Conservation (phyloP, 2,329 filamentous ascomycete species). For the Tolypocladium amazonense region DNA sequence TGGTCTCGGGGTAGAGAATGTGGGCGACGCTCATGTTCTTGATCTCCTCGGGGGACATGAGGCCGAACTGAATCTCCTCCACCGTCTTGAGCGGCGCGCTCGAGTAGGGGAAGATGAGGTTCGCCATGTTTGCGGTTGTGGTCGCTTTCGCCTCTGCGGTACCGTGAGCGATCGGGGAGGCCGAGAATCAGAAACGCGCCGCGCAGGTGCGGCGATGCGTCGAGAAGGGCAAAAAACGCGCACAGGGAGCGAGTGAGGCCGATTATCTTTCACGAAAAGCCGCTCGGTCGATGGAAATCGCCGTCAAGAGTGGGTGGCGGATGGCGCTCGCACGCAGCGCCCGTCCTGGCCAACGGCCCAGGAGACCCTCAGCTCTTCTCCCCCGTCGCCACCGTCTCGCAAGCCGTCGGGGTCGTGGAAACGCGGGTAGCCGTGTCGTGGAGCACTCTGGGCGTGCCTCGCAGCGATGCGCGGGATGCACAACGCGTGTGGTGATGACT, state of each 20-base stretch:
- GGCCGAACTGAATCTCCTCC: conserved; percentile 97
- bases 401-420: conserved; percentile 23
- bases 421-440: conserved; percentile 24
- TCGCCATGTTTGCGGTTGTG: conserved; percentile 62
- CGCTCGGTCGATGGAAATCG: conserved; percentile 21
- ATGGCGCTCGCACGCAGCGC: conserved; percentile 32
- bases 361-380: conserved; percentile 34
- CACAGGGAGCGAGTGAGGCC: conserved; percentile 9
- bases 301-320: conserved; percentile 20
- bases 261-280: conserved; percentile 12
- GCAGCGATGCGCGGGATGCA: conserved; percentile 30
- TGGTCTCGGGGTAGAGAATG: conserved; percentile 97
- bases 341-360: conserved; percentile 35
- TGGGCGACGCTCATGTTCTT: conserved; percentile 97
- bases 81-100: conserved; percentile 95
- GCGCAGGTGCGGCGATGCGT: conserved; percentile 6
- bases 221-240: conserved; percentile 11
- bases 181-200: conserved; percentile 6
- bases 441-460: conserved; percentile 14
- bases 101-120: conserved; percentile 81
- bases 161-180: conserved; percentile 9
- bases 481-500: conserved; percentile 43
- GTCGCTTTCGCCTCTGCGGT: background rate
- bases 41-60: conserved; percentile 96
- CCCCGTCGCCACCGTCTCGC: conserved; percentile 34